Evolutionary conservation across 129 eudicot genomes (phyloP), one percentile per base, ranked within the genome.

Genomic region (Flaveria trinervia): DNA sequence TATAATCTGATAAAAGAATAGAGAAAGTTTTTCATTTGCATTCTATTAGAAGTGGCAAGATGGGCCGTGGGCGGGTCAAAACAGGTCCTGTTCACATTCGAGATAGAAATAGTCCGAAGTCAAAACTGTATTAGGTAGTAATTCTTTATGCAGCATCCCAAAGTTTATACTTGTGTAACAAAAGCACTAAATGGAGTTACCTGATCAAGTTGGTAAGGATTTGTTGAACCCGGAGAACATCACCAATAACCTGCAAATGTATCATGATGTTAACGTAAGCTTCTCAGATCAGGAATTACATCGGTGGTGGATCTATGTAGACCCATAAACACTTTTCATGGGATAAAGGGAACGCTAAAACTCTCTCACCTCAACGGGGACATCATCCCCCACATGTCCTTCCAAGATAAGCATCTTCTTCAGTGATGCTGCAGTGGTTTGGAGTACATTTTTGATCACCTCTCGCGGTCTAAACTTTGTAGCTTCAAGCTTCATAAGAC

Each of bases 381-480:
- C 90, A 85, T 93, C 95, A 72, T 88, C 88, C 8, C 89, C 82
- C 33, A 88, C 82, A 36, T 88, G 83, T 70, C 98, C 98, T 90
- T 93, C 98, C 85, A 93, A 87, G 18, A 84, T 85, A 28, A 93
- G 81, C 84, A 86, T 78, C 79, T 87, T 90, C 77, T 85, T 92
- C 15, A 93, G 65, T 20, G 98, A 93, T 56, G 98, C 98, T 36
- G 97, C 95, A 76, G 97, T 89, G 18, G 97, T 93, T 84, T 93
- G 98, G 44, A 93, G 96, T 18, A 90, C 97, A 72, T 93, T 97
- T 81, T 87, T 93, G 64, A 93, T 96, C 68, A 93, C 98, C 79
- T 93, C 97, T 85, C 98, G 83, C 62, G 98, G 98, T 83, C 98
- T 85, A 75, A 93, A 93, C 73, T 93, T 93, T 68, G 97, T 87